A percentile compares a stretch with the other conserved stretches of the same genome.
Evolutionary conservation across 169 alveolate species (phyloP).

Genomic region (Eimeria falciformis): DNA sequence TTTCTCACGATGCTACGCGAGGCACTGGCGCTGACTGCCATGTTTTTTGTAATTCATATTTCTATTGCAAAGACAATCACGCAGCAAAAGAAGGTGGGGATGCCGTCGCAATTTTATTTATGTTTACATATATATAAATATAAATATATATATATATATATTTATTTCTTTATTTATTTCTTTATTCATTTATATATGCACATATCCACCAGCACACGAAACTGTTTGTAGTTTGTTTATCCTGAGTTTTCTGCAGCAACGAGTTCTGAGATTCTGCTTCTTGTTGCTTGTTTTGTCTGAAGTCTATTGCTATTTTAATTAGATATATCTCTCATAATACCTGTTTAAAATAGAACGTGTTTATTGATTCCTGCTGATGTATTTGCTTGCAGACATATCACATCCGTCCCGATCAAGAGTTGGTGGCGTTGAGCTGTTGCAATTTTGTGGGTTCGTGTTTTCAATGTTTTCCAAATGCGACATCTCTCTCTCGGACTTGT

Average conservation of each 20-base stretch:
- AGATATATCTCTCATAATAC: neutral
- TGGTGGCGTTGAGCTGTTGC: conserved; percentile 70
- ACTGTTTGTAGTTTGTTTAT: too few relatives aligned
- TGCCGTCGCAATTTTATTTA: too few relatives aligned
- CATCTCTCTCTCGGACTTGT: conserved; percentile 78
- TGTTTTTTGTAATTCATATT: conserved; percentile 78
- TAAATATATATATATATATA: neutral
- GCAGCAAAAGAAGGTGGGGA: conserved; percentile 75
- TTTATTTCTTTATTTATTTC: neutral
- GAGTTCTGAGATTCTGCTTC: too few relatives aligned
- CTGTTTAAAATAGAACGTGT: neutral
- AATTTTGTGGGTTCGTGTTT: conserved; percentile 77
- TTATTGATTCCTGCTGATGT: neutral
- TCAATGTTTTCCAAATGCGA: conserved; percentile 80
- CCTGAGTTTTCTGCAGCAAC: too few relatives aligned
- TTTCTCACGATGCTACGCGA: conserved; percentile 73
- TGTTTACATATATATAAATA: neutral
- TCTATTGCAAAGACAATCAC: conserved; percentile 76
- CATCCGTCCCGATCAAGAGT: conserved; percentile 77
- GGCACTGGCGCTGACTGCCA: conserved; percentile 73
- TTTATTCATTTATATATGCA: neutral
- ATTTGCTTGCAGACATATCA: conserved; percentile 58
- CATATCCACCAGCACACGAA: too few relatives aligned
- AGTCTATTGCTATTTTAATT: neutral
- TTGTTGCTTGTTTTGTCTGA: neutral